Base-by-base conservation (phyloP, 441 rosid genomes). In the Populus hybrid region DNA sequence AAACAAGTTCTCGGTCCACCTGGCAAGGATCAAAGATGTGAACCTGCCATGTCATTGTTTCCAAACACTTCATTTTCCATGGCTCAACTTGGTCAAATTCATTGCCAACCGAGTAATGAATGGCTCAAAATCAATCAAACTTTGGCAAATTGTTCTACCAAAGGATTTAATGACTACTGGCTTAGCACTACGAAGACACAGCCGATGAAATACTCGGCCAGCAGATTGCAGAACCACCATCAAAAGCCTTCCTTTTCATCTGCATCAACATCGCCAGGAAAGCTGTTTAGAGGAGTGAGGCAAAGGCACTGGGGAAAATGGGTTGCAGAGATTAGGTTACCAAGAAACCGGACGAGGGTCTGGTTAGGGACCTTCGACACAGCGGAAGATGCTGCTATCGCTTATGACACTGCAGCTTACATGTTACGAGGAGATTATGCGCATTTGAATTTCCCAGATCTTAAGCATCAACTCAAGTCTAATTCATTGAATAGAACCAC, bases 261-360 rank as follows among this genome's bases (percentile, higher is more conserved):
- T 0, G 34, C 75, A 42, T 38, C 86, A 8, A 81, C 86, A 3
- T 77, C 90, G 3, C 76, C 89, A 0, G 90, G 90, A 35, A 95
- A 95, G 89, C 78, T 92, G 78, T 93, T 82, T 73, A 80, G 98
- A 86, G 98, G 98, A 32, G 98, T 92, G 65, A 85, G 98, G 74
- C 95, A 89, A 80, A 90, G 97, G 85, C 98, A 90, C 66, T 92
- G 98, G 98, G 95, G 98, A 0, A 93, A 92, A 85, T 93, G 98
- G 98, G 98, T 93, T 3, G 97, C 98, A 5, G 98, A 93, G 80
- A 93, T 93, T 53, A 85, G 97, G 81, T 86, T 93, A 23, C 98
- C 98, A 23, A 87, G 90, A 79, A 90, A 93, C 80, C 80, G 98
- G 79, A 90, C 92, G 20, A 87, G 98, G 80, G 97, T 93, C 67